Percentiles rank a stretch among this genome's conserved stretches.
phyloP scores from a whole-genome alignment of 108 stramenopile genomes.

The Hondaea fermentalgiana region DNA sequence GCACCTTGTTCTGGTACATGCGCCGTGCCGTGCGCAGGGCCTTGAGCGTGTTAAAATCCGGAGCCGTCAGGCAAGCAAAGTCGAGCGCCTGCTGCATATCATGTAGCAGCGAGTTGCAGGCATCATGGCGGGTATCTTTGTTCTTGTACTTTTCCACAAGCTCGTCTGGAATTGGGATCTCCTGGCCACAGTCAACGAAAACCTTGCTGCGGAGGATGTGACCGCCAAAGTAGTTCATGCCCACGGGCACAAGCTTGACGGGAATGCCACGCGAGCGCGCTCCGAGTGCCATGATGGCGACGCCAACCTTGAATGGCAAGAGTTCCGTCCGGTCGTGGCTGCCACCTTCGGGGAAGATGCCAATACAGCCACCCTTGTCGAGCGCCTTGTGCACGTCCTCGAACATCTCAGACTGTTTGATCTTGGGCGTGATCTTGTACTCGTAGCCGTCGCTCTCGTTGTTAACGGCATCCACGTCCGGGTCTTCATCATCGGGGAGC shows the following conservation, averaged over 20 bases:
- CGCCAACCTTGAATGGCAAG: slow-evolving; percentile 92
- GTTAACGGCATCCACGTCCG: not conserved
- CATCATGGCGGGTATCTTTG: not conserved
- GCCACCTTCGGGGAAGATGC: slow-evolving; percentile 99
- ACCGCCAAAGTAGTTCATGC: slow-evolving; percentile 87
- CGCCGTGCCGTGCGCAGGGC: not conserved
- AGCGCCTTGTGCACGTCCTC: slow-evolving; percentile 33
- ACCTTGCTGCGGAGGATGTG: slow-evolving; percentile 81
- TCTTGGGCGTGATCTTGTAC: slow-evolving; percentile 44
- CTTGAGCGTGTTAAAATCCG: not conserved
- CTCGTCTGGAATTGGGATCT: slow-evolving; percentile 51
- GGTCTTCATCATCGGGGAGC: not conserved
- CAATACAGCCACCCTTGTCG: slow-evolving; percentile 38
- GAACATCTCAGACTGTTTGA: slow-evolving; percentile 47
- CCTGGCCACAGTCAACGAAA: slow-evolving; percentile 66
- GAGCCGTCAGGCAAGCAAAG: not conserved
- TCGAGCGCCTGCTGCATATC: not conserved
- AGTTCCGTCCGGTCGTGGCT: slow-evolving; percentile 91
- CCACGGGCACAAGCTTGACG: slow-evolving; percentile 79
- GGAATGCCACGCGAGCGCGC: slow-evolving; percentile 26
- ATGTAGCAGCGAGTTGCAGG: not conserved
- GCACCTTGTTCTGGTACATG: not conserved
- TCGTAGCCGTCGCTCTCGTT: not conserved
- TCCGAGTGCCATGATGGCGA: slow-evolving; percentile 87
- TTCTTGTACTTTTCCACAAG: not conserved